Evolutionary conservation across 176 grass and related monocot species (phyloP).

Genomic region (Musa beccarii): DNA sequence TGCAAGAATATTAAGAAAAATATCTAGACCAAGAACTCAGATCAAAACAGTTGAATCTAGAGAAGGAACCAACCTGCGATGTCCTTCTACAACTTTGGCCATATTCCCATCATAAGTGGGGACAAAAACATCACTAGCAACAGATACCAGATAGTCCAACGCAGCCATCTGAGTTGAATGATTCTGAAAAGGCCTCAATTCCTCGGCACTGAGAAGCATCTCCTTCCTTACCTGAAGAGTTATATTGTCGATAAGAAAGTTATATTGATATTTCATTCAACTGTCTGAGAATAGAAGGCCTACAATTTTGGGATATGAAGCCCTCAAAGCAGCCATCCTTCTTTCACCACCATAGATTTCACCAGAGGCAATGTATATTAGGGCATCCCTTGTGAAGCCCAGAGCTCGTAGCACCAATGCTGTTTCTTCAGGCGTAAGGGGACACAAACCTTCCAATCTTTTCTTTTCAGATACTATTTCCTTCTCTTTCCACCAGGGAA

Average conservation of each 20-base stretch:
- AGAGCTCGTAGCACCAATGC: constrained; percentile 76
- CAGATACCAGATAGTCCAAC: constrained; percentile 91
- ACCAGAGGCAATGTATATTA: constrained; percentile 89
- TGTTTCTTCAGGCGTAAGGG: constrained; percentile 92
- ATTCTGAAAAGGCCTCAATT: constrained; percentile 67
- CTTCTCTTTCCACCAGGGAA: constrained; percentile 99
- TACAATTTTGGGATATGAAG: constrained; percentile 76
- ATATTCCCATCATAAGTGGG: constrained; percentile 97
- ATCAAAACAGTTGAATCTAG: background rate
- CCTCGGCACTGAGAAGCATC: constrained; percentile 75
- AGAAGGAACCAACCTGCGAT: constrained; percentile 54
- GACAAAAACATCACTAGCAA: constrained; percentile 75
- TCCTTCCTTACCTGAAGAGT: constrained; percentile 69
- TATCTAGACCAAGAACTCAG: too few relatives aligned
- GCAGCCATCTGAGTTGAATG: constrained; percentile 96
- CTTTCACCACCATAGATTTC: constrained; percentile 88
- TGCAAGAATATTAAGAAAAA: too few relatives aligned
- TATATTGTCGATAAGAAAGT: background rate
- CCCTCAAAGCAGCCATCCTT: constrained; percentile 56
- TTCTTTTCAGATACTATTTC: constrained; percentile 90
- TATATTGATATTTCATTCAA: constrained; percentile 7
- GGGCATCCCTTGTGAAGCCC: constrained; percentile 54
- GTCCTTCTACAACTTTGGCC: constrained; percentile 97
- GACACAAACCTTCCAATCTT: constrained; percentile 82
- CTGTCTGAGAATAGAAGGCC: constrained; percentile 13